Percentiles rank a stretch among this genome's conserved stretches.
Conservation (phyloP, 2,329 filamentous ascomycete genomes). For the Cordyceps javanica region DNA sequence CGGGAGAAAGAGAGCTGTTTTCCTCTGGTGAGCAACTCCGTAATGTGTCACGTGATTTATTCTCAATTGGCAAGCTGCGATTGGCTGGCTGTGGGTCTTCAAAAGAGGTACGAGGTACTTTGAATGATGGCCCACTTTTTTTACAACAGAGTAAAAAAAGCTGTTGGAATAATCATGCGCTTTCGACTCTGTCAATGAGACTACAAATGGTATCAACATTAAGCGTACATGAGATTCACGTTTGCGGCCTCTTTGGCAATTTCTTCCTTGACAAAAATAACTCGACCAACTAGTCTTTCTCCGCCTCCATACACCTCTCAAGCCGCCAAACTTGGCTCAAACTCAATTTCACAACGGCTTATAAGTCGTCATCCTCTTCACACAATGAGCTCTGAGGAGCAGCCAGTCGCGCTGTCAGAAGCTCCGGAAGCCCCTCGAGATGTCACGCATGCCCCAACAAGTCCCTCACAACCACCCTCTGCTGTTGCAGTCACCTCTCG, state of each 20-base stretch:
- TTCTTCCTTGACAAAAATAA: background rate
- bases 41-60: slow-evolving; percentile 28
- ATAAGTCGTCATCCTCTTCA: slow-evolving; percentile 4
- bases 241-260: background rate
- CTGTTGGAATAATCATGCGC: background rate
- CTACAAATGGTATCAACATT: background rate
- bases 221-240: background rate
- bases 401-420: background rate
- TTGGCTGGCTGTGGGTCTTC: slow-evolving; percentile 20
- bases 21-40: slow-evolving; percentile 1
- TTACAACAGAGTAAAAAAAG: background rate
- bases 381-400: slow-evolving; percentile 9
- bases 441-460: slow-evolving; percentile 2
- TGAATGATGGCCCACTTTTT: background rate
- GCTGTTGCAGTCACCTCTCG: background rate
- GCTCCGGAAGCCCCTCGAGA: background rate
- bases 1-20: slow-evolving; percentile 12
- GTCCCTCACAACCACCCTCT: background rate
- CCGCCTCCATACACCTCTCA: background rate
- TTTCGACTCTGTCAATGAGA: background rate
- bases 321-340: background rate
- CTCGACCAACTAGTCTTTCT: background rate
- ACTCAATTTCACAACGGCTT: background rate
- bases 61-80: slow-evolving; percentile 28
- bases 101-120: slow-evolving; percentile 7